Percentiles rank a stretch among this genome's conserved stretches.
phyloP scores from a whole-genome alignment of 345 rosid species.

The Murraya paniculata region DNA sequence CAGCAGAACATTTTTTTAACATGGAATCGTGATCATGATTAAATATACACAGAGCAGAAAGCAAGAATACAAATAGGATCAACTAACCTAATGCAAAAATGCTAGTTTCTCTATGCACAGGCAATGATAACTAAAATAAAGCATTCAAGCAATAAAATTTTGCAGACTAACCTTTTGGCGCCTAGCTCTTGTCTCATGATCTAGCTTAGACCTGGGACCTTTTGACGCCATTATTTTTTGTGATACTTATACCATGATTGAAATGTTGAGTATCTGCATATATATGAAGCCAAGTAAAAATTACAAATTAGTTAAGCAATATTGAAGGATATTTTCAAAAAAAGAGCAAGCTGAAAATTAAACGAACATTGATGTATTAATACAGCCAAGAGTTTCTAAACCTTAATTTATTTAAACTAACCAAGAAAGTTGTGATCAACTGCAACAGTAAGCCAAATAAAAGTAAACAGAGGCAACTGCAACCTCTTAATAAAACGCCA shows the following conservation, averaged over 20 bases:
- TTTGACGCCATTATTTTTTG: slow-evolving; percentile 58
- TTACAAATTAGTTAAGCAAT: not conserved
- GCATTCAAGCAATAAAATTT: not conserved
- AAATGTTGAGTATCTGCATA: slow-evolving; percentile 10
- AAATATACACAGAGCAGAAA: no score
- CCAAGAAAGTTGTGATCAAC: not conserved
- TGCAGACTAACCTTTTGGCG: slow-evolving; percentile 68
- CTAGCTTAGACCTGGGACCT: slow-evolving; percentile 69
- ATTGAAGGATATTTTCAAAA: not conserved
- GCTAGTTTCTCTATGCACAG: no score
- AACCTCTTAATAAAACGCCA: not conserved
- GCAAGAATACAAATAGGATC: not conserved
- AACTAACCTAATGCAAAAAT: not conserved
- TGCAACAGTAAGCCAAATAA: not conserved
- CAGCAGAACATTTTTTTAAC: not conserved
- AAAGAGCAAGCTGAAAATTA: not conserved
- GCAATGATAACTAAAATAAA: not conserved
- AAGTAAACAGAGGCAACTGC: not conserved
- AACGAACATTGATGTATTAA: not conserved
- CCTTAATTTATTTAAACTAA: not conserved
- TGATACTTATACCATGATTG: slow-evolving; percentile 20
- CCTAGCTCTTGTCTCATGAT: slow-evolving; percentile 78
- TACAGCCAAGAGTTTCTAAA: not conserved
- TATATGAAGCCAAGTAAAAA: not conserved
- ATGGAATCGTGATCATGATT: not conserved